Evolutionary conservation across 805 yeast species (phyloP).

Genomic region (Teunomyces gatunensis): DNA sequence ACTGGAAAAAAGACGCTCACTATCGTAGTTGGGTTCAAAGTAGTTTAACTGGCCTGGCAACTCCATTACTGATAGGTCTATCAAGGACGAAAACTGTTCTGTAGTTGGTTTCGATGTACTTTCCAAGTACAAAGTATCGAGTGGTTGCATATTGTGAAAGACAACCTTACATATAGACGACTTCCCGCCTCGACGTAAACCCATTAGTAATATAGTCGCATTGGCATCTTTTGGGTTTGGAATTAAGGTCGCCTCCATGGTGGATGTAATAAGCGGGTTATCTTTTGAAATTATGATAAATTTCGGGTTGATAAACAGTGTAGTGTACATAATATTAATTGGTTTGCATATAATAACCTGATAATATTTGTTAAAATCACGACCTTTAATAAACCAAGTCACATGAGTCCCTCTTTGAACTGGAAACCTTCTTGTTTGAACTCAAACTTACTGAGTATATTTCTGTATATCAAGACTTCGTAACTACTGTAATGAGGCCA

Average conservation of each 20-base stretch:
- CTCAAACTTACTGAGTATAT: too few species aligned
- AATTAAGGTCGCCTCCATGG: conserved; percentile 15
- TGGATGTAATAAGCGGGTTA: not conserved
- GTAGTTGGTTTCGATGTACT: conserved; percentile 86
- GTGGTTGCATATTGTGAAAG: conserved; percentile 93
- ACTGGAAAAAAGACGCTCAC: conserved; percentile 69
- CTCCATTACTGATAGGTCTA: conserved; percentile 87
- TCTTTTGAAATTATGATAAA: not conserved
- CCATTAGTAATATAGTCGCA: conserved; percentile 87
- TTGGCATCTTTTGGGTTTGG: conserved; percentile 50
- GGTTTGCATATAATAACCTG: not conserved
- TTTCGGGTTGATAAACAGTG: not conserved
- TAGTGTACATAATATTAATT: not conserved
- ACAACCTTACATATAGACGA: conserved; percentile 95
- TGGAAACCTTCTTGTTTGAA: too few species aligned
- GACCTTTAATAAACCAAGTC: too few species aligned
- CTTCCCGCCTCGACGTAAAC: conserved; percentile 86
- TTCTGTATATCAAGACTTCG: too few species aligned
- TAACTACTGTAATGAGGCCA: not conserved
- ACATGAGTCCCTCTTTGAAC: too few species aligned
- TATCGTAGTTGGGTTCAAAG: conserved; percentile 81
- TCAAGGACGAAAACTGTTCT: conserved; percentile 78
- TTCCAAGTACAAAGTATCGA: conserved; percentile 87
- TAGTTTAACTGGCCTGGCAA: conserved; percentile 91
- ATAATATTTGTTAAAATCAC: too few species aligned